Percentiles rank a stretch among this genome's conserved stretches.
phyloP scores from a whole-genome alignment of 495 filamentous ascomycete genomes.

The Chaetomium cochliodes region DNA sequence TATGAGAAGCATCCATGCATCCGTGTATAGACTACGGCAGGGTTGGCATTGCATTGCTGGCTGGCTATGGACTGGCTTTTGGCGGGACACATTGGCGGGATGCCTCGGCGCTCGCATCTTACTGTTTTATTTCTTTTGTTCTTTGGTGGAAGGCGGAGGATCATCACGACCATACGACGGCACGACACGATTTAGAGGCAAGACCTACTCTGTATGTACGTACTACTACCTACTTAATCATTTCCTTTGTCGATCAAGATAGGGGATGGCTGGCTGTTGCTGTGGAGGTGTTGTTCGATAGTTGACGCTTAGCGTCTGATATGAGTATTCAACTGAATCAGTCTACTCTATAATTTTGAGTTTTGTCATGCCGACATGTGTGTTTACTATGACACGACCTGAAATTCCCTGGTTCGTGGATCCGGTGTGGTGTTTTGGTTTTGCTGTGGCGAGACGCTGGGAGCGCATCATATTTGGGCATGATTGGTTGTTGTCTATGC shows the following conservation, averaged over 20 bases:
- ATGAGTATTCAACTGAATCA: background rate
- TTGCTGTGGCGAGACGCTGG: no score
- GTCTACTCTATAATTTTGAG: background rate
- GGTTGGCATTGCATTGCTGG: slow-evolving; percentile 20
- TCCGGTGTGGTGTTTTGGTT: no score
- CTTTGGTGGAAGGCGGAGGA: slow-evolving; percentile 4
- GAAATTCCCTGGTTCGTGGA: no score
- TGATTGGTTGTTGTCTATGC: no score
- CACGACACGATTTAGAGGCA: slow-evolving; percentile 23
- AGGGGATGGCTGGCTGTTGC: background rate
- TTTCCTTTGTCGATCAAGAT: slow-evolving; percentile 24
- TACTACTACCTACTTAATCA: slow-evolving; percentile 21
- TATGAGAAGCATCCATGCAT: slow-evolving; percentile 18
- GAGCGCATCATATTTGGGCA: no score
- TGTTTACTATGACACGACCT: no score
- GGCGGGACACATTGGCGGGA: background rate
- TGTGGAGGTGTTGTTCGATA: slow-evolving; percentile 5
- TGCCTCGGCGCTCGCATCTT: slow-evolving; percentile 11
- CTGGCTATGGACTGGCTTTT: slow-evolving; percentile 20
- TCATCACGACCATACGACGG: slow-evolving; percentile 24
- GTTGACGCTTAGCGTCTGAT: background rate
- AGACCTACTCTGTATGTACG: slow-evolving; percentile 23
- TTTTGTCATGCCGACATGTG: no score
- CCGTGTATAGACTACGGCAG: slow-evolving; percentile 20
- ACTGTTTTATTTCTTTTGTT: slow-evolving; percentile 6